These are phyloP conservation scores for Pythium utonaiense DNA, from an alignment of 352 stramenopile species.

Conservation along the genomic window DNA sequence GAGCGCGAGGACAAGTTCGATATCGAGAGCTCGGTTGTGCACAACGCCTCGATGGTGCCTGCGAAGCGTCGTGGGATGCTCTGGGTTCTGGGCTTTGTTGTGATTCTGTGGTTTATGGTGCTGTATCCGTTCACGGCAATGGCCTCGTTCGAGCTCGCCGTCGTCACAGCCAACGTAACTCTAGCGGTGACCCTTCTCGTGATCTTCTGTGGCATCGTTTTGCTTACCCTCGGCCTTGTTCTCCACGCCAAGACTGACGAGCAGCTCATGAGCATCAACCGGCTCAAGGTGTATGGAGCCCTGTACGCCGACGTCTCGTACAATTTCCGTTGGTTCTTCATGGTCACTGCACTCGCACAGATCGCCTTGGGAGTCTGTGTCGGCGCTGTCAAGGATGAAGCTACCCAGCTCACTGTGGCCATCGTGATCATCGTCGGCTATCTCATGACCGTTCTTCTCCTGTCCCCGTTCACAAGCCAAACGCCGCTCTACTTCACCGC, in stretches of 20 bases:
- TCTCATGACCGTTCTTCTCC: slow-evolving; percentile 25
- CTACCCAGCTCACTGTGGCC: slow-evolving; percentile 29
- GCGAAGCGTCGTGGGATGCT: slow-evolving; percentile 22
- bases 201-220: slow-evolving; percentile 18
- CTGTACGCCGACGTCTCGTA: slow-evolving; percentile 37
- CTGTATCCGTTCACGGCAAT: slow-evolving; percentile 39
- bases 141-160: slow-evolving; percentile 32
- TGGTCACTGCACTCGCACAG: slow-evolving; percentile 28
- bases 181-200: slow-evolving; percentile 26
- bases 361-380: slow-evolving; percentile 31
- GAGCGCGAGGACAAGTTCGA: slow-evolving; percentile 24
- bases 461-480: slow-evolving; percentile 31
- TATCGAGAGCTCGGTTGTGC: slow-evolving; percentile 17
- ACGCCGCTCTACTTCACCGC: slow-evolving; percentile 8
- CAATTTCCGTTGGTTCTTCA: slow-evolving; percentile 37
- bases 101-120: slow-evolving; percentile 39
- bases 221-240: slow-evolving; percentile 14
- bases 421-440: slow-evolving; percentile 33
- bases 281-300: slow-evolving; percentile 29
- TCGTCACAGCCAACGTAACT: slow-evolving; percentile 18
- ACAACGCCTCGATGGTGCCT: slow-evolving; percentile 5
- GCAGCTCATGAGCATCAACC: slow-evolving; percentile 25
- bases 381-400: slow-evolving; percentile 27
- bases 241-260: slow-evolving; percentile 24
- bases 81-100: slow-evolving; percentile 31